Base-by-base conservation (phyloP, 768 basidiomycete genomes). In the Daedaleopsis nitida region DNA sequence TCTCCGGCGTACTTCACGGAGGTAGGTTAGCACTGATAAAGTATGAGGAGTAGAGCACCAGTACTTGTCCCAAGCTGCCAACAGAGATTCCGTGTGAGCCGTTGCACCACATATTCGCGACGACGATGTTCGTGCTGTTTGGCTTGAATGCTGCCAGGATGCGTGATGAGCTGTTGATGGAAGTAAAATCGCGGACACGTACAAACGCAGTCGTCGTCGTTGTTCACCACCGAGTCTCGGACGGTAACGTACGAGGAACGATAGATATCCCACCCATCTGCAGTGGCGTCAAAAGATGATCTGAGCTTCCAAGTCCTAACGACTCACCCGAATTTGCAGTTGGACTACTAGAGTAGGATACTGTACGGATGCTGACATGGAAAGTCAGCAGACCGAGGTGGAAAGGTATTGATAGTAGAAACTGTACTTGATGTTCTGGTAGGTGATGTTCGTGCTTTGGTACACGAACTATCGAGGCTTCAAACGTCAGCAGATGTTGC, bases 181-280 rank as follows among this genome's bases (percentile, higher is more conserved):
- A 43, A 44, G n/a, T 35, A 11, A 34, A 34, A 34, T n/a, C 34
- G 32, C 34, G 27, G 19, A 8, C 8, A 69, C 72, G 52, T 44
- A 72, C 73, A 72, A 38, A 76, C 73, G 50, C 76, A 76, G 39
- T 79, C 80, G 59, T 80, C 80, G 43, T 75, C 77, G 53, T 80
- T 80, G 66, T 76, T 67, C 48, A 81, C 72, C 42, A 68, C 72
- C 7, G 76, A 76, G 50, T 80, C 69, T 13, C 67, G 65, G 37
- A 82, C 75, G 13, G 67, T 74, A 47, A 72, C 69, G 34, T 65
- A 55, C 2, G 69, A 67, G 12, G 76, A 79, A 45, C 78, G 76
- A 62, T 81, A 82, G 60, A 80, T 80, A 60, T 83, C 80, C 79
- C 80, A 80, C n/a, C 78, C 81, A 55, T 82, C 80, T 73, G 49